phyloP scores from a whole-genome alignment of 2,329 filamentous ascomycete genomes.

The Alternaria burnsii region DNA sequence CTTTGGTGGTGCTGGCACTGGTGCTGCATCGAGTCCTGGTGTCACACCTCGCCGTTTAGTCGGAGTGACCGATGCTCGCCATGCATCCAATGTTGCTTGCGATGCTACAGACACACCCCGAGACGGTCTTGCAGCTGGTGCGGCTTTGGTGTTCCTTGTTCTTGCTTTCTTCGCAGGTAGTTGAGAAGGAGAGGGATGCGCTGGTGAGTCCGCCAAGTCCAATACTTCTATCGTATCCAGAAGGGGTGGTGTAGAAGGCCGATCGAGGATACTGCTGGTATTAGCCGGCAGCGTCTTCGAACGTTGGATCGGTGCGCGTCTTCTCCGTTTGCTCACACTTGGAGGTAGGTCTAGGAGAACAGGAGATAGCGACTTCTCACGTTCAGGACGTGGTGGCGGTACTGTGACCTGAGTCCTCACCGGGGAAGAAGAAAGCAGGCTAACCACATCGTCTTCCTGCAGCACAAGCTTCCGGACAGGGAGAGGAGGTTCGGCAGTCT shows the following conservation, averaged over 20 bases:
- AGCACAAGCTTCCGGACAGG: slow-evolving; percentile 6
- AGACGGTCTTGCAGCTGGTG: slow-evolving; percentile 7
- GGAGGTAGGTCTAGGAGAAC: slow-evolving; percentile 35
- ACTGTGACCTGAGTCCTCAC: slow-evolving; percentile 7
- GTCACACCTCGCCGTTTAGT: slow-evolving; percentile 24
- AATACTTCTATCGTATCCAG: slow-evolving; percentile 37
- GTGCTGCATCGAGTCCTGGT: slow-evolving; percentile 12
- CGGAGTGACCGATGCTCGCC: slow-evolving; percentile 39
- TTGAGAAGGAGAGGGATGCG: slow-evolving; percentile 34
- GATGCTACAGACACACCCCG: slow-evolving; percentile 26
- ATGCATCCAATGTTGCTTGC: slow-evolving; percentile 45
- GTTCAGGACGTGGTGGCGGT: slow-evolving; percentile 5
- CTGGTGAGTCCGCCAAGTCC: slow-evolving; percentile 37
- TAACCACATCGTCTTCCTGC: slow-evolving; percentile 24
- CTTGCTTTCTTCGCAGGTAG: slow-evolving; percentile 36
- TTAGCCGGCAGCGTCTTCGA: slow-evolving; percentile 43
- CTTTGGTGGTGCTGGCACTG: slow-evolving; percentile 26
- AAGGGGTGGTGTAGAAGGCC: slow-evolving; percentile 29
- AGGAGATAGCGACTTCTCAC: slow-evolving; percentile 31
- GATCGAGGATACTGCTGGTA: slow-evolving; percentile 12
- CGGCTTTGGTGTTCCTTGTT: slow-evolving; percentile 17
- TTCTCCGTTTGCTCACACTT: slow-evolving; percentile 42
- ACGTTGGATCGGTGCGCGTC: slow-evolving; percentile 44
- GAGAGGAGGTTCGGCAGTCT: neutral
- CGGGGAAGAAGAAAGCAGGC: slow-evolving; percentile 45